A percentile compares a stretch with the other conserved stretches of the same genome.
These are phyloP conservation scores for Pleomassaria siparia DNA, from an alignment of 2,329 filamentous ascomycete species.

Conservation along the genomic window DNA sequence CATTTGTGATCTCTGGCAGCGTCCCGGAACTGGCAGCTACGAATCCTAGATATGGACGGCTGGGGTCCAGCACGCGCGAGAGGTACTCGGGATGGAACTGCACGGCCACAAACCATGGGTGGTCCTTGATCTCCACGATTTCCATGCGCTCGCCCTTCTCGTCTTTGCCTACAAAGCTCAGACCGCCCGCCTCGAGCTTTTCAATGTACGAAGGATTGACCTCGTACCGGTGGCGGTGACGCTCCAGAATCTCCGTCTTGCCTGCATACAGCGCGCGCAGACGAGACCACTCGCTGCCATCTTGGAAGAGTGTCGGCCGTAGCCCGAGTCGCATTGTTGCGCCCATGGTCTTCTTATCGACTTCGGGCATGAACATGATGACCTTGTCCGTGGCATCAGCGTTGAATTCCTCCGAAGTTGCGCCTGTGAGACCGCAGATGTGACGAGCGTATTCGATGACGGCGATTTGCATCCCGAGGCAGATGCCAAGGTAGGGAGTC, in stretches of 20 bases:
- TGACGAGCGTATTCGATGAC: constrained; percentile 86
- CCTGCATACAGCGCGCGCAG: constrained; percentile 73
- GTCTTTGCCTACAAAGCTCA: constrained; percentile 79
- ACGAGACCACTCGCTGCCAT: constrained; percentile 74
- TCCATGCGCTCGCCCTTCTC: constrained; percentile 79
- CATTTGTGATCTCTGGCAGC: constrained; percentile 53
- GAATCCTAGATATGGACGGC: constrained; percentile 79
- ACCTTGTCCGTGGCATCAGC: constrained; percentile 65
- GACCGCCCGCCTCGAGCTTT: constrained; percentile 65
- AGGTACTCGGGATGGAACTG: constrained; percentile 91
- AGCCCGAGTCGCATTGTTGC: constrained; percentile 86
- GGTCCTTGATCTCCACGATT: constrained; percentile 77
- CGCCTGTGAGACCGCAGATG: constrained; percentile 64
- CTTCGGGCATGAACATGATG: constrained; percentile 92
- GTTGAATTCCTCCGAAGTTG: constrained; percentile 60
- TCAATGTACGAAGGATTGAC: constrained; percentile 80
- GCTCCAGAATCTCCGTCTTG: constrained; percentile 58
- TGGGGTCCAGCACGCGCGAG: constrained; percentile 71
- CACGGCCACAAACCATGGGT: constrained; percentile 82
- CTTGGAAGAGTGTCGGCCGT: constrained; percentile 73
- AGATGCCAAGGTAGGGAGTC: constrained; percentile 84
- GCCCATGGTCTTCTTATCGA: constrained; percentile 73
- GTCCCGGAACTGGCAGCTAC: constrained; percentile 73
- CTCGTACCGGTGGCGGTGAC: constrained; percentile 88
- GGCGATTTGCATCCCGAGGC: constrained; percentile 88